Evolutionary conservation across 2,329 filamentous ascomycete species (phyloP).

Genomic region (Decorospora gaudefroyi): DNA sequence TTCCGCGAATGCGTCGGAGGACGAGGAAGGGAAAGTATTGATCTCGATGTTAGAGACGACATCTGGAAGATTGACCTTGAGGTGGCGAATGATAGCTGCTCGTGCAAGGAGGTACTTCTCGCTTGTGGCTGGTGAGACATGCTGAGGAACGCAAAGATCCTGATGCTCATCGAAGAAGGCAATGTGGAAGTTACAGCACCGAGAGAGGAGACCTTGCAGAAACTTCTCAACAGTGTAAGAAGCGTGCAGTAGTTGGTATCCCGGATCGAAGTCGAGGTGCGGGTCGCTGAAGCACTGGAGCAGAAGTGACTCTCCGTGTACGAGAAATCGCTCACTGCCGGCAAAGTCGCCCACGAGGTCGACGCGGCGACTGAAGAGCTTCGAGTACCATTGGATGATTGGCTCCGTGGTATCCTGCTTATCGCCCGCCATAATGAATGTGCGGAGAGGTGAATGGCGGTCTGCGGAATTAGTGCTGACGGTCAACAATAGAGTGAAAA

Average conservation of each 20-base stretch:
- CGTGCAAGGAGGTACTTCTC: conserved; percentile 66
- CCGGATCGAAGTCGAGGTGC: conserved; percentile 66
- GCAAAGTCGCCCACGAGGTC: conserved; percentile 74
- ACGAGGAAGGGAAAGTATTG: conserved; percentile 55
- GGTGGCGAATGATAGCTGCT: conserved; percentile 66
- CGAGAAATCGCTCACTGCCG: conserved; percentile 71
- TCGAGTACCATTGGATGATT: conserved; percentile 44
- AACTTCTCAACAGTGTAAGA: conserved; percentile 70
- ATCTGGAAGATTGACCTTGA: conserved; percentile 54
- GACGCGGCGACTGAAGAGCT: conserved; percentile 45
- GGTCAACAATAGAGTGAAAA: conserved; percentile 14
- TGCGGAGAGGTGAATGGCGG: background rate
- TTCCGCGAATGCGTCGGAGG: conserved; percentile 56
- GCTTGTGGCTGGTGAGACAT: conserved; percentile 38
- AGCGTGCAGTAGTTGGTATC: conserved; percentile 73
- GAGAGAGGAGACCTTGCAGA: conserved; percentile 61
- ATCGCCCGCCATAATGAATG: conserved; percentile 28
- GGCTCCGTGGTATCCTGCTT: conserved; percentile 25
- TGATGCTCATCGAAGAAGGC: conserved; percentile 67
- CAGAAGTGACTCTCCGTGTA: conserved; percentile 75
- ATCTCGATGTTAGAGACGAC: conserved; percentile 51
- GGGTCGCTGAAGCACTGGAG: conserved; percentile 65
- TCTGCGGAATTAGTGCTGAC: conserved; percentile 7
- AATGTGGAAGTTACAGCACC: conserved; percentile 72
- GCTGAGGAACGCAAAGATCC: conserved; percentile 60